Evolutionary conservation across 2,329 filamentous ascomycete species (phyloP).

Genomic region (Talaromyces sp.): DNA sequence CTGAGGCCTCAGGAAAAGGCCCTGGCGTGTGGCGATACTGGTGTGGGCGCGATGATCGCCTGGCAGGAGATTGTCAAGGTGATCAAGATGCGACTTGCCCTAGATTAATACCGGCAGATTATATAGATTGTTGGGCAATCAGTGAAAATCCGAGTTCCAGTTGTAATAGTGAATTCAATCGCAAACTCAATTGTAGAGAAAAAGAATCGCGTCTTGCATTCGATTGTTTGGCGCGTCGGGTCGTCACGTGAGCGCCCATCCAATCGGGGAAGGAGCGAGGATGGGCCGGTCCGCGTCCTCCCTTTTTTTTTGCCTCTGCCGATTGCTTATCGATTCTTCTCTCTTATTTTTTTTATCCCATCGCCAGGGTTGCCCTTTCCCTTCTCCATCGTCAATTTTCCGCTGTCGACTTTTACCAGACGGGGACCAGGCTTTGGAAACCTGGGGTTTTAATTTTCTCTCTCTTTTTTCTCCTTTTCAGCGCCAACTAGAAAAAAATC

Average conservation of each 20-base stretch:
- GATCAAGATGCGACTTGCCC: slow-evolving; percentile 47
- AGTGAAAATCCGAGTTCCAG: not conserved
- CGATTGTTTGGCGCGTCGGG: not conserved
- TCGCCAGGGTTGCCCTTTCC: not conserved
- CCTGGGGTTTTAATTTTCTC: slow-evolving; percentile 3
- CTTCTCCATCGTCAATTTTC: not conserved
- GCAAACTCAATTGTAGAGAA: too few relatives aligned
- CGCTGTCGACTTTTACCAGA: not conserved
- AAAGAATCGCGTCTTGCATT: too few relatives aligned
- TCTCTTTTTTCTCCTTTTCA: slow-evolving; percentile 3
- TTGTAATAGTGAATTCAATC: not conserved
- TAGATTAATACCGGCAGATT: not conserved
- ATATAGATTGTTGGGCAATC: not conserved
- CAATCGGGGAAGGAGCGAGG: not conserved
- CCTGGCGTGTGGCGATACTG: slow-evolving; percentile 79
- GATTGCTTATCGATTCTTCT: slow-evolving; percentile 2
- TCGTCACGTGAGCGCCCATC: not conserved
- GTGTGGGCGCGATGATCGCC: slow-evolving; percentile 75
- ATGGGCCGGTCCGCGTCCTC: slow-evolving; percentile 1
- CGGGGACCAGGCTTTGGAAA: not conserved
- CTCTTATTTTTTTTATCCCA: not conserved
- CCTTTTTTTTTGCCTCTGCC: not conserved
- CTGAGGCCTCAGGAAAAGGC: slow-evolving; percentile 49
- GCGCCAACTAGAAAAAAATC: not conserved
- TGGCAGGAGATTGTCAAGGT: slow-evolving; percentile 69